A percentile compares a stretch with the other conserved stretches of the same genome.
These are phyloP conservation scores for Lachnellula cervina DNA, from an alignment of 2,329 filamentous ascomycete genomes.

Conservation along the genomic window DNA sequence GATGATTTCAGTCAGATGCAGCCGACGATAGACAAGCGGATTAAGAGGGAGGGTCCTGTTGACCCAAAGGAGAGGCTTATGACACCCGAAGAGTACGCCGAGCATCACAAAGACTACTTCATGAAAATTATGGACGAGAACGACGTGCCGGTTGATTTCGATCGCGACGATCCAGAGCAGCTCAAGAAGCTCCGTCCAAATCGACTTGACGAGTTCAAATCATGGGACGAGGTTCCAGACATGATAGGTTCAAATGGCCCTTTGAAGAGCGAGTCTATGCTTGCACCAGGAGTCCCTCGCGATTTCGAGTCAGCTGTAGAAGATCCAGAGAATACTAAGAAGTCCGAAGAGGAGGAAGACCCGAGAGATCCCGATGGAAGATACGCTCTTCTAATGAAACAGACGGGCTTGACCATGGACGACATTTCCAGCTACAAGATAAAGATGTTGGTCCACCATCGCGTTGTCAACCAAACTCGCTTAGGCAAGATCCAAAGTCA, in stretches of 20 bases:
- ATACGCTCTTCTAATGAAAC: constrained; percentile 36
- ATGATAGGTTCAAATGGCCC: constrained; percentile 23
- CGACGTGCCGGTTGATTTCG: constrained; percentile 2
- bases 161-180: constrained; percentile 7
- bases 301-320: constrained; percentile 13
- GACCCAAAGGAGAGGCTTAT: constrained; percentile 44
- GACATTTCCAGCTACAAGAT: constrained; percentile 53
- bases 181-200: constrained; percentile 11
- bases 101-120: constrained; percentile 50
- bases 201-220: constrained; percentile 18
- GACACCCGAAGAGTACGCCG: constrained; percentile 55
- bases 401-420: constrained; percentile 49
- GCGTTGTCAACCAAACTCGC: constrained; percentile 88
- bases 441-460: constrained; percentile 70
- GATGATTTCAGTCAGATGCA: constrained; percentile 78
- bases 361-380: constrained; percentile 31
- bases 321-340: constrained; percentile 8
- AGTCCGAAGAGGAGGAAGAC: constrained; percentile 22
- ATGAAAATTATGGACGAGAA: constrained; percentile 17
- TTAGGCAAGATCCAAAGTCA: constrained; percentile 82
- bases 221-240: constrained; percentile 17
- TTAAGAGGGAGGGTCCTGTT: constrained; percentile 33
- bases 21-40: constrained; percentile 70
- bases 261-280: constrained; percentile 11
- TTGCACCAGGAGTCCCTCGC: constrained; percentile 25